phyloP scores from a whole-genome alignment of 1,284 basidiomycete species.

The Schizophyllum amplum region DNA sequence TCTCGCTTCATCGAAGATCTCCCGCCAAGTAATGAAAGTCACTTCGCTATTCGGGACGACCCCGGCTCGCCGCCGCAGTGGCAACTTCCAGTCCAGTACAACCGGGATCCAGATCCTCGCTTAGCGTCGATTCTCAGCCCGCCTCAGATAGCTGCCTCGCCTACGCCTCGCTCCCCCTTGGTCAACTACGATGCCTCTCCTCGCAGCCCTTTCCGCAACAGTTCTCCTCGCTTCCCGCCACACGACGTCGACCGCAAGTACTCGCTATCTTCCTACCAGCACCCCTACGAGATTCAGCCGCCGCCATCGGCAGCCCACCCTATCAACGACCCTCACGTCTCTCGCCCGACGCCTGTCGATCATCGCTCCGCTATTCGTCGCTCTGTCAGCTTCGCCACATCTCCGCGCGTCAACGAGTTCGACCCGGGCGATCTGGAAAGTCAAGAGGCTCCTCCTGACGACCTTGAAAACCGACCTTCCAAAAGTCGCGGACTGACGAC shows the following conservation, averaged over 20 bases:
- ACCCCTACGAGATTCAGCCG: conserved; percentile 50
- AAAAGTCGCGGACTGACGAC: conserved; percentile 34
- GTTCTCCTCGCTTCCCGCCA: not conserved
- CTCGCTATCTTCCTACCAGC: conserved; percentile 45
- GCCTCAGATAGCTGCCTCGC: not conserved
- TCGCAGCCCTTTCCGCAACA: not conserved
- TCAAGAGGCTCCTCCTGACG: conserved; percentile 17
- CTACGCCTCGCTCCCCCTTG: conserved; percentile 33
- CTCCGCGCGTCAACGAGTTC: conserved; percentile 17
- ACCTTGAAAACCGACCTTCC: conserved; percentile 22
- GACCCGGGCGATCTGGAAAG: conserved; percentile 1
- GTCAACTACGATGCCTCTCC: conserved; percentile 41
- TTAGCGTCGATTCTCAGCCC: not conserved
- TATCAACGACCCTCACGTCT: not conserved
- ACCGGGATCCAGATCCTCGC: not conserved
- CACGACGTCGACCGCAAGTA: conserved; percentile 22
- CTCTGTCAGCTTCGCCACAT: conserved; percentile 25
- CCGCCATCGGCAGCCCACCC: conserved; percentile 20
- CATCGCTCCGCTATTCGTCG: conserved; percentile 19
- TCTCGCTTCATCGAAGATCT: not conserved
- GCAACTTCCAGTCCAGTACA: not conserved
- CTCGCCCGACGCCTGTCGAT: not conserved
- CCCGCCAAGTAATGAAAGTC: not conserved
- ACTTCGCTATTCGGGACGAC: not conserved
- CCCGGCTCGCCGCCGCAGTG: not conserved